Evolutionary conservation across 257 asterid species (phyloP).

Genomic region (Solanum tarapatanum): DNA sequence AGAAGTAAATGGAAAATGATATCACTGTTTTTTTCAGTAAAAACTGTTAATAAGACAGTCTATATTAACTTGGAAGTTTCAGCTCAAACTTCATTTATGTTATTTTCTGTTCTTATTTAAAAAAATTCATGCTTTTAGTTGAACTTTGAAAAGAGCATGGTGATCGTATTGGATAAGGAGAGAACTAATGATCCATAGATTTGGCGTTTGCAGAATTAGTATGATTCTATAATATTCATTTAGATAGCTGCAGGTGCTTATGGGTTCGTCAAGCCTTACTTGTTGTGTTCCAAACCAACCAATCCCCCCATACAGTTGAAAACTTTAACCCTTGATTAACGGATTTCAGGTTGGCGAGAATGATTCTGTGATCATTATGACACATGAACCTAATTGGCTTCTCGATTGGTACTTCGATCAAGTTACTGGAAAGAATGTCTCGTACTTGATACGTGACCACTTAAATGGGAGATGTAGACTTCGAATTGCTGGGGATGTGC

Average conservation of each 20-base stretch:
- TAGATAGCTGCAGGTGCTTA: neutral
- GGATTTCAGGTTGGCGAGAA: conserved; percentile 57
- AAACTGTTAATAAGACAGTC: neutral
- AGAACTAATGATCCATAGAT: neutral
- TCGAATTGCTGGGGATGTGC: conserved; percentile 91
- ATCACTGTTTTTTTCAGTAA: neutral
- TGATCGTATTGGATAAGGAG: neutral
- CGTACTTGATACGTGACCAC: conserved; percentile 73
- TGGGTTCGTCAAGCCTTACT: neutral
- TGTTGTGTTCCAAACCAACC: neutral
- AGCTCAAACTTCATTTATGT: neutral
- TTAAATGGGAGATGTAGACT: conserved; percentile 84
- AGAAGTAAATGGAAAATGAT: neutral
- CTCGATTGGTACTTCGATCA: conserved; percentile 92
- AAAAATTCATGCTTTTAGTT: neutral
- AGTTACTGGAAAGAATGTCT: conserved; percentile 61
- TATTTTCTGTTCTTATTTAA: neutral
- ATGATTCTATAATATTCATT: neutral
- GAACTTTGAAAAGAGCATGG: neutral
- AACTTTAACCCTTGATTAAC: neutral
- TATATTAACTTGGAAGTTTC: neutral
- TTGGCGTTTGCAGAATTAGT: neutral
- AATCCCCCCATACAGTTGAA: neutral
- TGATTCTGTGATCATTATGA: conserved; percentile 91
- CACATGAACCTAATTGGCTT: conserved; percentile 97